Evolutionary conservation across 768 basidiomycete genomes (phyloP).

Genomic region (Lactarius hatsudake): DNA sequence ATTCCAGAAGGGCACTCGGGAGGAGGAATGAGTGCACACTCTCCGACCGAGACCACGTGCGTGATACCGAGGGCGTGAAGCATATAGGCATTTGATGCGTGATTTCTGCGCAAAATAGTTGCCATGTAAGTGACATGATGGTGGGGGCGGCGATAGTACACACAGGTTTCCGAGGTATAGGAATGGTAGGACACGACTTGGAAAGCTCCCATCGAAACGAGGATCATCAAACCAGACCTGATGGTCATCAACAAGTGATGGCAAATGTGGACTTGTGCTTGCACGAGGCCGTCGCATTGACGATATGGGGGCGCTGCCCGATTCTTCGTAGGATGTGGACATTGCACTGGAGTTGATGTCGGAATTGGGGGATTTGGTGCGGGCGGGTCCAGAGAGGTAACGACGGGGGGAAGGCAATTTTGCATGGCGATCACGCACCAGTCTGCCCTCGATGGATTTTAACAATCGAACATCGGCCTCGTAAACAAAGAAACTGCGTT

Average conservation of each 20-base stretch:
- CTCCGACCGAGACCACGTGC: slow-evolving; percentile 95
- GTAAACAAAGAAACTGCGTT: slow-evolving; percentile 91
- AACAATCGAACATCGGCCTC: slow-evolving; percentile 73
- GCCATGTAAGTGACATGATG: slow-evolving; percentile 27
- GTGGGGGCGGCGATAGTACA: slow-evolving; percentile 37
- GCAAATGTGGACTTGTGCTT: slow-evolving; percentile 64
- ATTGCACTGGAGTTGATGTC: slow-evolving; percentile 29
- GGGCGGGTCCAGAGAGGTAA: slow-evolving; percentile 13
- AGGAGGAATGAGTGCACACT: slow-evolving; percentile 87
- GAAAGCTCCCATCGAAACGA: slow-evolving; percentile 94
- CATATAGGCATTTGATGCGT: slow-evolving; percentile 94
- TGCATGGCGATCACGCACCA: slow-evolving; percentile 35
- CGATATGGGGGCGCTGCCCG: slow-evolving; percentile 14
- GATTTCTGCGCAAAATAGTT: slow-evolving; percentile 54
- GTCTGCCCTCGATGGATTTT: slow-evolving; percentile 59
- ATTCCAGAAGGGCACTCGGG: slow-evolving; percentile 31
- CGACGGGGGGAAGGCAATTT: slow-evolving; percentile 18
- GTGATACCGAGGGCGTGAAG: slow-evolving; percentile 93
- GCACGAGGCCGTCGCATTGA: slow-evolving; percentile 56
- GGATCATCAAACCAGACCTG: slow-evolving; percentile 94
- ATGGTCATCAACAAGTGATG: slow-evolving; percentile 65
- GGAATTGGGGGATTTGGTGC: slow-evolving; percentile 11
- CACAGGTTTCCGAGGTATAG: slow-evolving; percentile 93
- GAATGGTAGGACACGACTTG: slow-evolving; percentile 87
- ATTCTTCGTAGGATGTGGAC: slow-evolving; percentile 33